phyloP scores from a whole-genome alignment of 768 basidiomycete species.

The Gymnopilus dilepis region DNA sequence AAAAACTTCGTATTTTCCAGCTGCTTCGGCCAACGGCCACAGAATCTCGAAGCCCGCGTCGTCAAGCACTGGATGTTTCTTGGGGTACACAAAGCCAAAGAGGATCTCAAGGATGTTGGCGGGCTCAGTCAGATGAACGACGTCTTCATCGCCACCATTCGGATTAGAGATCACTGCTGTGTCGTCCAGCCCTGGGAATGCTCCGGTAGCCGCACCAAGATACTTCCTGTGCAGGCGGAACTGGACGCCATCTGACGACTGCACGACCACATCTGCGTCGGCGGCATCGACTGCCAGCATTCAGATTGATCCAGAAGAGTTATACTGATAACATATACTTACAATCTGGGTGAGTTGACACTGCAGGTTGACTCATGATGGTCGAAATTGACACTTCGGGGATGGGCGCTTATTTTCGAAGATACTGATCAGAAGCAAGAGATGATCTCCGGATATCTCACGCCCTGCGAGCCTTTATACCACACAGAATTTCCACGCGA shows the following conservation, averaged over 20 bases:
- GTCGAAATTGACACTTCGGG: no score
- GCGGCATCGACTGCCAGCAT: slow-evolving; percentile 29
- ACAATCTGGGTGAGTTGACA: no score
- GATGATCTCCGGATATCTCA: no score
- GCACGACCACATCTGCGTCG: slow-evolving; percentile 9
- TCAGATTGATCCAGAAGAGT: no score
- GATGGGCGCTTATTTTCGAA: no score
- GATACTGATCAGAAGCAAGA: no score
- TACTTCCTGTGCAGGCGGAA: slow-evolving; percentile 15
- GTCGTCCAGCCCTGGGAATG: slow-evolving; percentile 16
- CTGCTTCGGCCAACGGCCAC: slow-evolving; percentile 24
- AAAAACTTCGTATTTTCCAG: slow-evolving; percentile 28
- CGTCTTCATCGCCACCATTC: slow-evolving; percentile 8
- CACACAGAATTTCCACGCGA: no score
- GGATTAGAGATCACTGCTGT: slow-evolving; percentile 4
- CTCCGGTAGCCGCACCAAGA: slow-evolving; percentile 7
- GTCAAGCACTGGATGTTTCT: slow-evolving; percentile 19
- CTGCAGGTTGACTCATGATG: no score
- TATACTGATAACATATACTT: no score
- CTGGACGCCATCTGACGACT: slow-evolving; percentile 10
- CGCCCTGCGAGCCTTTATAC: no score
- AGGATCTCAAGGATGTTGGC: slow-evolving; percentile 27
- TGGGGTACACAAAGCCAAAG: slow-evolving; percentile 32
- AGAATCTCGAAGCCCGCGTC: slow-evolving; percentile 9
- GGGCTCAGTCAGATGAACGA: slow-evolving; percentile 22